Percentiles rank a stretch among this genome's conserved stretches.
phyloP scores from a whole-genome alignment of 169 alveolate species.

The Amoebophrya sp. region DNA sequence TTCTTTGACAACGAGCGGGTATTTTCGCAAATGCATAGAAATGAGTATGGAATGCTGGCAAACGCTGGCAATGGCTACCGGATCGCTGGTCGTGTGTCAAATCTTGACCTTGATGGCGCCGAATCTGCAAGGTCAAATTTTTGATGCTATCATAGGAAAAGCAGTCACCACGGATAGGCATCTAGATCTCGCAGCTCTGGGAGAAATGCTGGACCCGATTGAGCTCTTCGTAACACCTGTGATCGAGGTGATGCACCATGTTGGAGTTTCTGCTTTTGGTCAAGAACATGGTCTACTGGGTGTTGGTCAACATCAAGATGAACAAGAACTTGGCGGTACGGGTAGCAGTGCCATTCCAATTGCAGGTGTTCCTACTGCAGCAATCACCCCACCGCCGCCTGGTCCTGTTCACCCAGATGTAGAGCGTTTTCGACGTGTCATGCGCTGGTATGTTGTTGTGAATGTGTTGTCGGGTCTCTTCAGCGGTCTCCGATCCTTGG shows the following conservation, averaged over 20 bases:
- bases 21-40: background rate
- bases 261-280: background rate
- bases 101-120: constrained; percentile 25
- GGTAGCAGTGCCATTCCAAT: too few species aligned
- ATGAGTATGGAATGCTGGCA: constrained; percentile 29
- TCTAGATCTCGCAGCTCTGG: background rate
- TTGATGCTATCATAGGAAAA: constrained; percentile 25
- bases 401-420: background rate
- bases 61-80: constrained; percentile 12
- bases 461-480: constrained; percentile 28
- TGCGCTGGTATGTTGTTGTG: background rate
- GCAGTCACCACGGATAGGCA: background rate
- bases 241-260: background rate
- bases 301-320: background rate
- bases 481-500: background rate
- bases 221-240: background rate
- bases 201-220: background rate
- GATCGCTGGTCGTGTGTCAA: constrained; percentile 28
- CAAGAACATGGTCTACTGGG: background rate
- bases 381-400: background rate
- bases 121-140: constrained; percentile 32
- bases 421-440: background rate
- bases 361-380: too few species aligned
- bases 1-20: background rate
- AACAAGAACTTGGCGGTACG: constrained; percentile 33